phyloP scores from a whole-genome alignment of 345 rosid genomes.

The Luvunga scandens region DNA sequence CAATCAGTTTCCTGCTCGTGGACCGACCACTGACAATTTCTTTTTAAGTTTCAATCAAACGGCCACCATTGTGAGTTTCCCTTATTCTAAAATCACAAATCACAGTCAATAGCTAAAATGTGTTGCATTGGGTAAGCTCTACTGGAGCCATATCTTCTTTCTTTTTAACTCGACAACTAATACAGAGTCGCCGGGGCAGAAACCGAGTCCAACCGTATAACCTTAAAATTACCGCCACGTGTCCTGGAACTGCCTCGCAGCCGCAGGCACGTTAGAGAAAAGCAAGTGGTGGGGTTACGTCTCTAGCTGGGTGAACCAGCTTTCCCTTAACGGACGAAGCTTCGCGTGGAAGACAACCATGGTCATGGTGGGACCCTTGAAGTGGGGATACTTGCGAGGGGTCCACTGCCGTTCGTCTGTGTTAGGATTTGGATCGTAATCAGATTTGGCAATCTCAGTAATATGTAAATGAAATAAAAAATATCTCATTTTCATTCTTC shows the following conservation, averaged over 20 bases:
- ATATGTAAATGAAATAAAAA: no score
- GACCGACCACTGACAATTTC: background rate
- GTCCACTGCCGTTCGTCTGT: background rate
- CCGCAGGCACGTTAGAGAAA: slow-evolving; percentile 25
- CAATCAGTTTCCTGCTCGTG: background rate
- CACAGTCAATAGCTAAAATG: no score
- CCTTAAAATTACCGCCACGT: background rate
- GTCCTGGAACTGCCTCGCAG: slow-evolving; percentile 4
- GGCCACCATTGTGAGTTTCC: background rate
- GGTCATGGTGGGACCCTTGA: background rate
- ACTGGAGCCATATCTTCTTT: background rate
- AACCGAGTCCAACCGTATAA: no score
- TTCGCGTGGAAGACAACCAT: slow-evolving; percentile 31
- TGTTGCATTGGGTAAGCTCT: slow-evolving; percentile 1
- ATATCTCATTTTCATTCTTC: no score
- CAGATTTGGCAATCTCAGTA: no score
- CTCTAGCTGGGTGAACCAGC: background rate
- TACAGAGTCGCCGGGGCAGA: background rate
- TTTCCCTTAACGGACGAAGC: slow-evolving; percentile 8
- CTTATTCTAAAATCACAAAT: no score
- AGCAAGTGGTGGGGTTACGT: background rate
- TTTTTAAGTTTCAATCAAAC: background rate
- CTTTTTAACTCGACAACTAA: background rate
- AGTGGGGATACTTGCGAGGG: background rate
- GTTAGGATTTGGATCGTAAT: no score